Conservation (phyloP, 768 basidiomycete genomes). For the Boletus rex-veris region DNA sequence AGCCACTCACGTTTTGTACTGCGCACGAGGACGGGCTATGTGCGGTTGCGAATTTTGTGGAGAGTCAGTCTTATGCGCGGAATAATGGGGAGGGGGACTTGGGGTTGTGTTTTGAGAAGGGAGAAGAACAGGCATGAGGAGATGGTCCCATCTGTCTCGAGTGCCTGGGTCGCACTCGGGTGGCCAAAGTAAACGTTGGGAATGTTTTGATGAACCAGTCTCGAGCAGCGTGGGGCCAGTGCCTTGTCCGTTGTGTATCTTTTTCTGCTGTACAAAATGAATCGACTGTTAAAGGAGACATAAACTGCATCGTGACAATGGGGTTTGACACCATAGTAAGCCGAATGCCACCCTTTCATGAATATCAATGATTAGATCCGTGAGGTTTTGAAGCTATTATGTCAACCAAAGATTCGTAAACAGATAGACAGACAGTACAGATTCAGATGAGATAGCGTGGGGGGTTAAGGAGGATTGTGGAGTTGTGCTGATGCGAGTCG, state of each 20-base stretch:
- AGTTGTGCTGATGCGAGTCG: constrained; percentile 11
- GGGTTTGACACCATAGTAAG: too few species aligned
- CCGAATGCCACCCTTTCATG: too few species aligned
- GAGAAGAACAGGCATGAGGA: background rate
- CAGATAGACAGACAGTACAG: constrained; percentile 7
- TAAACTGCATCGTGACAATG: too few species aligned
- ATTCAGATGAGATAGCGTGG: constrained; percentile 16
- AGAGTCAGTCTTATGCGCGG: constrained; percentile 65
- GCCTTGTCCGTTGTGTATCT: too few species aligned
- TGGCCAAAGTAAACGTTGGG: too few species aligned
- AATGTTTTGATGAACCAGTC: too few species aligned
- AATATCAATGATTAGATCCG: too few species aligned
- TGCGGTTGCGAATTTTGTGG: constrained; percentile 56
- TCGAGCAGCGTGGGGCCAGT: too few species aligned
- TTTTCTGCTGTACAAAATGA: too few species aligned
- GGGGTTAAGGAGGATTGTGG: background rate
- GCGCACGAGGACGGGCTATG: constrained; percentile 55
- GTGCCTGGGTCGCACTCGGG: too few species aligned
- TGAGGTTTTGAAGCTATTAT: too few species aligned
- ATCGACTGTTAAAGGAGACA: too few species aligned
- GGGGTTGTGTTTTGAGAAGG: constrained; percentile 45
- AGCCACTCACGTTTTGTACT: constrained; percentile 57
- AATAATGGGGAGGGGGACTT: constrained; percentile 68
- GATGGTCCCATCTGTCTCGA: background rate
- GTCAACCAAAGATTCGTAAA: constrained; percentile 5